Conservation (phyloP, 192 early-diverging fungal species). For the Coemansia sp. region DNA sequence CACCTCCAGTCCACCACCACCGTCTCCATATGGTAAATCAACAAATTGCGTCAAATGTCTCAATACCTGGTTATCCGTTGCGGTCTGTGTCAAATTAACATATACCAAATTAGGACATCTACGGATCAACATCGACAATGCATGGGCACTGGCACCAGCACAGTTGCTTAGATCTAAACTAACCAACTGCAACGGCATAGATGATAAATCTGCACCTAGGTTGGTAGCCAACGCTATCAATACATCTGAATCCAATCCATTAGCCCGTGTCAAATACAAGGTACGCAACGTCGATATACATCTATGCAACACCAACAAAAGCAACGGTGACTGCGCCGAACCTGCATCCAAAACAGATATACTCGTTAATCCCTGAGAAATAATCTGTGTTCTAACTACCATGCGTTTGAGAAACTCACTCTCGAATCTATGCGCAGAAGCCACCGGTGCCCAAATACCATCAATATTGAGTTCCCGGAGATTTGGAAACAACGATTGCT, state of each 20-base stretch:
- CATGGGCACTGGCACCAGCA: slow-evolving; percentile 16
- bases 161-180: slow-evolving; percentile 44
- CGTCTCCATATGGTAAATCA: neutral
- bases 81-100: slow-evolving; percentile 35
- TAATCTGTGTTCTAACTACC: slow-evolving; percentile 10
- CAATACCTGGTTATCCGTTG: slow-evolving; percentile 34
- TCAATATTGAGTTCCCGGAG: slow-evolving; percentile 37
- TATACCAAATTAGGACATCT: slow-evolving; percentile 28
- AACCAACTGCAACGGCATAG: slow-evolving; percentile 11
- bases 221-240: slow-evolving; percentile 4
- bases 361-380: slow-evolving; percentile 12
- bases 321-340: neutral
- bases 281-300: slow-evolving; percentile 22
- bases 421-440: slow-evolving; percentile 18
- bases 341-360: slow-evolving; percentile 36
- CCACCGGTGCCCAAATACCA: slow-evolving; percentile 27
- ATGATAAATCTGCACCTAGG: neutral
- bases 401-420: slow-evolving; percentile 3
- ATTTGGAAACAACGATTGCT: slow-evolving; percentile 24
- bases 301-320: slow-evolving; percentile 8
- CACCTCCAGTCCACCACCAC: slow-evolving; percentile 16
- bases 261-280: slow-evolving; percentile 30
- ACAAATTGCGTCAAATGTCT: slow-evolving; percentile 13
- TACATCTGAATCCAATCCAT: slow-evolving; percentile 6
- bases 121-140: slow-evolving; percentile 15